Conservation (phyloP, 2,329 filamentous ascomycete species). For the Microdochium trichocladiopsis region DNA sequence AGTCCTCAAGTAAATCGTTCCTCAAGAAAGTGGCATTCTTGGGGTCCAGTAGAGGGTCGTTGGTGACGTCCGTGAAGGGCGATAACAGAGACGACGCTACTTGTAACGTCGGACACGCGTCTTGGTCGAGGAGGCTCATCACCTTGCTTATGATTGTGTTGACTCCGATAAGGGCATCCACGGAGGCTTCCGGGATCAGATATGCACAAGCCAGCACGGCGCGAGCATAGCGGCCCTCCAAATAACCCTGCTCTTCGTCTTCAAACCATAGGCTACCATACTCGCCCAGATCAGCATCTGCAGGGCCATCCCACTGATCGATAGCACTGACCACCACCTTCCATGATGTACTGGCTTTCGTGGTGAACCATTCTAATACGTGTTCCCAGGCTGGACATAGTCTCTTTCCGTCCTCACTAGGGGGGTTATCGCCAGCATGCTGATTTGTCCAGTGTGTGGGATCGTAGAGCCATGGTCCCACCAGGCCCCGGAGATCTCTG, state of each 20-base stretch:
- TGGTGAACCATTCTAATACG: constrained; percentile 59
- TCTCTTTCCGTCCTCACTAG: constrained; percentile 13
- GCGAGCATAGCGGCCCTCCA: constrained; percentile 60
- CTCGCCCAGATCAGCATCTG: constrained; percentile 61
- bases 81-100: constrained; percentile 38
- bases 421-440: constrained; percentile 11
- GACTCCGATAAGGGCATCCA: constrained; percentile 51
- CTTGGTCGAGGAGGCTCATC: constrained; percentile 51
- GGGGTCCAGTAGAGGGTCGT: constrained; percentile 24
- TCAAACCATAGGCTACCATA: constrained; percentile 50
- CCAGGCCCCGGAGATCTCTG: constrained; percentile 59
- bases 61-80: constrained; percentile 25
- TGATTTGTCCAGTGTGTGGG: constrained; percentile 46
- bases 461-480: constrained; percentile 70
- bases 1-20: constrained; percentile 46
- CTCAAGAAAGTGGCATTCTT: constrained; percentile 38
- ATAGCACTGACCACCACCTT: constrained; percentile 54
- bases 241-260: constrained; percentile 50
- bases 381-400: constrained; percentile 60
- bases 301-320: constrained; percentile 67
- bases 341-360: constrained; percentile 54
- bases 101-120: constrained; percentile 45
- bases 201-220: constrained; percentile 63
- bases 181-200: constrained; percentile 50
- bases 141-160: constrained; percentile 55